phyloP scores from a whole-genome alignment of 805 yeast species.

The Vanderwaltozyma verrucispora region DNA sequence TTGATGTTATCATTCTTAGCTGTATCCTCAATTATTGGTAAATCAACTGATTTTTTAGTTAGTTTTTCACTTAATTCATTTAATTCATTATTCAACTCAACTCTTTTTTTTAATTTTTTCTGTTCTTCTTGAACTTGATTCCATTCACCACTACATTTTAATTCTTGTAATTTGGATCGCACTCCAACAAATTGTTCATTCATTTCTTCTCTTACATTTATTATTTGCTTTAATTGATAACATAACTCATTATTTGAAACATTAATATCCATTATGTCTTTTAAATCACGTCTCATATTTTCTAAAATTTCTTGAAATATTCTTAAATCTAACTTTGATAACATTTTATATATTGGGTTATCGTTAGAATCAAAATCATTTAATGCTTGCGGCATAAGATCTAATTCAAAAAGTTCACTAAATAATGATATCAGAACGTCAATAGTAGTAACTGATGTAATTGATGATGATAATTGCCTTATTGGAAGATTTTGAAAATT shows the following conservation, averaged over 20 bases:
- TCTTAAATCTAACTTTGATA: constrained; percentile 21
- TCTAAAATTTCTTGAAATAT: constrained; percentile 15
- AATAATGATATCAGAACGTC: constrained; percentile 17
- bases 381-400: constrained; percentile 19
- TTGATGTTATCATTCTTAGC: background rate
- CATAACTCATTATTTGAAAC: constrained; percentile 24
- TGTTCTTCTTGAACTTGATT: constrained; percentile 10
- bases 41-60: background rate
- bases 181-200: constrained; percentile 11
- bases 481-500: constrained; percentile 2
- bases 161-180: constrained; percentile 7
- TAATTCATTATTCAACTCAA: constrained; percentile 8
- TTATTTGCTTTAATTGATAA: constrained; percentile 14
- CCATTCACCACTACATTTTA: constrained; percentile 12
- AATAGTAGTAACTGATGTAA: constrained; percentile 18
- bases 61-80: constrained; percentile 7
- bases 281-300: constrained; percentile 15
- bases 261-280: constrained; percentile 24
- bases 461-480: constrained; percentile 12
- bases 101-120: constrained; percentile 6
- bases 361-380: constrained; percentile 12
- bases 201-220: constrained; percentile 8
- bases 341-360: constrained; percentile 9
- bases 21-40: background rate
- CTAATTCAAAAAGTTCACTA: constrained; percentile 13